These are phyloP conservation scores for Xylariaceae sp. DNA, from an alignment of 2,329 filamentous ascomycete species.

Conservation along the genomic window DNA sequence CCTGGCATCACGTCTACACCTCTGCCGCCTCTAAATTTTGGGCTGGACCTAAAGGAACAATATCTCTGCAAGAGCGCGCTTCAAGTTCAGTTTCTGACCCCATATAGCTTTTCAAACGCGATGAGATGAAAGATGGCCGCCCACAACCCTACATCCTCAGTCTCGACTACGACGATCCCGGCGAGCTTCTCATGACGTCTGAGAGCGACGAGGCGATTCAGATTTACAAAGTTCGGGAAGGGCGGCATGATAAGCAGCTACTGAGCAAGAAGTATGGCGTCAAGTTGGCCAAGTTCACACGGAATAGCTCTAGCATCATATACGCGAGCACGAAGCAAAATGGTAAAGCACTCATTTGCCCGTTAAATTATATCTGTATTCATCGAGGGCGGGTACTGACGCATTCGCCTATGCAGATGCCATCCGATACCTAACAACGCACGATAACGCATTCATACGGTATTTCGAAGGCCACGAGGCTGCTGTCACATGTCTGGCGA, in stretches of 20 bases:
- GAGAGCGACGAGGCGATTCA: conserved; percentile 95
- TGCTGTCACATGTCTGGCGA: conserved; percentile 79
- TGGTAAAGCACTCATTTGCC: conserved; percentile 53
- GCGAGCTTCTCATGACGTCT: conserved; percentile 88
- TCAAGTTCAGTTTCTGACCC: conserved; percentile 11
- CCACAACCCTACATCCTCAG: conserved; percentile 75
- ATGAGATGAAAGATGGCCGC: conserved; percentile 59
- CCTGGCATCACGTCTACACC: too few species aligned
- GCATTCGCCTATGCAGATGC: conserved; percentile 60
- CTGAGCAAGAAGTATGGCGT: conserved; percentile 97
- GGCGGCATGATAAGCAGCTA: conserved; percentile 84
- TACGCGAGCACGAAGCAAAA: conserved; percentile 97
- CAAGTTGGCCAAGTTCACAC: conserved; percentile 92
- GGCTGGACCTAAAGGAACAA: too few species aligned
- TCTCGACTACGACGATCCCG: conserved; percentile 94
- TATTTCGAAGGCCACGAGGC: conserved; percentile 93
- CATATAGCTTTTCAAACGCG: conserved; percentile 64
- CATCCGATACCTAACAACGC: conserved; percentile 84
- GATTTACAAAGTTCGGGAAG: conserved; percentile 91
- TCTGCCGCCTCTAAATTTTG: too few species aligned
- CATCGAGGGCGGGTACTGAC: neutral
- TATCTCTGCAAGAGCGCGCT: conserved; percentile 23
- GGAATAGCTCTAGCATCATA: conserved; percentile 87
- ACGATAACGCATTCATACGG: conserved; percentile 95
- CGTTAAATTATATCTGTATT: neutral